Percentiles rank a stretch among this genome's conserved stretches.
phyloP scores from a whole-genome alignment of 2,329 filamentous ascomycete genomes.

The Botrytis galanthina region DNA sequence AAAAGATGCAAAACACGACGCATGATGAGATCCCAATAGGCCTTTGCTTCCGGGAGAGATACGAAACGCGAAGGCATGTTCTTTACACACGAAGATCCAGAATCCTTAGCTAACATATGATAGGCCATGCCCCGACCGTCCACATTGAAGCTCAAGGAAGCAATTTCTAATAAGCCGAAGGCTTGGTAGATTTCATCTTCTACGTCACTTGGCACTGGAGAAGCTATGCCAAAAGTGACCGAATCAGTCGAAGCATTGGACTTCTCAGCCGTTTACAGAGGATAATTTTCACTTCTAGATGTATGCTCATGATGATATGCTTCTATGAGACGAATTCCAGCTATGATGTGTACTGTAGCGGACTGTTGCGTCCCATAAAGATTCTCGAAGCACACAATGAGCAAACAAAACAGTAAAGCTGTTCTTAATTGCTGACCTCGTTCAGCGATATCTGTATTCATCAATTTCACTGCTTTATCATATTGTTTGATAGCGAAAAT shows the following conservation, averaged over 20 bases:
- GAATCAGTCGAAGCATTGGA: neutral
- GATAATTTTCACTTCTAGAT: neutral
- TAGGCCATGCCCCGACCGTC: neutral
- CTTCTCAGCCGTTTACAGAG: neutral
- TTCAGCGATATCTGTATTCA: neutral
- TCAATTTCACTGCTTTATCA: neutral
- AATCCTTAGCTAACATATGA: conserved; percentile 11
- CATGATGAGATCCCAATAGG: conserved; percentile 8
- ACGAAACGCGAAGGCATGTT: conserved; percentile 3
- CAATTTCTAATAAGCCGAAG: conserved; percentile 1
- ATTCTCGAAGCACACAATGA: conserved; percentile 4
- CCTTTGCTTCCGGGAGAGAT: neutral
- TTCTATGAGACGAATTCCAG: neutral
- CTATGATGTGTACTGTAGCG: neutral
- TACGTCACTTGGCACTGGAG: conserved; percentile 4
- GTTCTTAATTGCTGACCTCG: neutral
- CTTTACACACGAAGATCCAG: neutral
- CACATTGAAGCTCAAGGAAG: neutral
- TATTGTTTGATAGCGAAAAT: neutral
- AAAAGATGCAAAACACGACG: conserved; percentile 15
- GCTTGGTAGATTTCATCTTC: conserved; percentile 10
- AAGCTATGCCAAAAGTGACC: conserved; percentile 7
- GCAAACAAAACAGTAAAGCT: conserved; percentile 3
- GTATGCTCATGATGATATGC: neutral
- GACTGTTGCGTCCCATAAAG: neutral